phyloP scores from a whole-genome alignment of 192 early-diverging fungal genomes.

The Phlyctochytrium arcticum region DNA sequence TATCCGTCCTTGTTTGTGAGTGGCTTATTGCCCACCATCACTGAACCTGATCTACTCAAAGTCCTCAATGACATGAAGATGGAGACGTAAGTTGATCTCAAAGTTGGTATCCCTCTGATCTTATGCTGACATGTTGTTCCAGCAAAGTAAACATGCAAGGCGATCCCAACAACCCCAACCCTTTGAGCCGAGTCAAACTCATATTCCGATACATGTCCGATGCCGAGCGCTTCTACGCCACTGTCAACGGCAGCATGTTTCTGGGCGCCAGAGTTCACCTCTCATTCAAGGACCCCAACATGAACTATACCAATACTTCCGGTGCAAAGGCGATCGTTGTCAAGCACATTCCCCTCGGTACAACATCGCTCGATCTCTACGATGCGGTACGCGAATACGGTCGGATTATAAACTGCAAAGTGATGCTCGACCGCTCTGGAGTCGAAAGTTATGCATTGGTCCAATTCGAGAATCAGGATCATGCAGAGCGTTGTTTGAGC shows the following conservation, averaged over 20 bases:
- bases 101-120: neutral
- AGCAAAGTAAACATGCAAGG: slow-evolving; percentile 40
- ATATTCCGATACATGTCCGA: slow-evolving; percentile 39
- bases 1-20: slow-evolving; percentile 47
- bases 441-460: slow-evolving; percentile 42
- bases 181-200: slow-evolving; percentile 32
- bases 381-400: slow-evolving; percentile 36
- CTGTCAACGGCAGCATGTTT: slow-evolving; percentile 48
- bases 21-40: slow-evolving; percentile 42
- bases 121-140: neutral
- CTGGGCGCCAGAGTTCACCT: slow-evolving; percentile 45
- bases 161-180: slow-evolving; percentile 32
- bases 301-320: slow-evolving; percentile 50
- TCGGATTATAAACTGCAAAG: slow-evolving; percentile 51
- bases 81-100: slow-evolving; percentile 35
- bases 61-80: slow-evolving; percentile 44
- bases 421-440: slow-evolving; percentile 48
- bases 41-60: slow-evolving; percentile 43
- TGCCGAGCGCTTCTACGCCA: slow-evolving; percentile 49
- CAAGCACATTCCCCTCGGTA: slow-evolving; percentile 43
- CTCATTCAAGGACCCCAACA: slow-evolving; percentile 48
- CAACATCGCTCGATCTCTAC: slow-evolving; percentile 43
- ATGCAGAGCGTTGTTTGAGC: slow-evolving; percentile 39
- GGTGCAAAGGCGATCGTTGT: slow-evolving; percentile 45
- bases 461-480: slow-evolving; percentile 51